These are phyloP conservation scores for Mycothermus thermophilus DNA, from an alignment of 495 filamentous ascomycete species.

Conservation along the genomic window DNA sequence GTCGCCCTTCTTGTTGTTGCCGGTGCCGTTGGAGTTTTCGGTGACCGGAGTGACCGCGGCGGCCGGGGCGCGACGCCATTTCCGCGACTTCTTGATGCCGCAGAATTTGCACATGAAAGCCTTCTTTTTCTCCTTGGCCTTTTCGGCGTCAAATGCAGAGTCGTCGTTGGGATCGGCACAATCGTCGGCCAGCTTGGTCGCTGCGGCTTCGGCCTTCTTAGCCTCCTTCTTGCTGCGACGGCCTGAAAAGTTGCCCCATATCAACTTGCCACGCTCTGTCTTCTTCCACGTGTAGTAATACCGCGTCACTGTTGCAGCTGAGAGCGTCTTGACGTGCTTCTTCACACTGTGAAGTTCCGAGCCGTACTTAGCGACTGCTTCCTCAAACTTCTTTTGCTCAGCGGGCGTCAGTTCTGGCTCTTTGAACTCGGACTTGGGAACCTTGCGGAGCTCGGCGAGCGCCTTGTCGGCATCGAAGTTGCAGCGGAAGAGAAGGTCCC, in stretches of 20 bases:
- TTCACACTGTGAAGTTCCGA: slow-evolving; percentile 78
- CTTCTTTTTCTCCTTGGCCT: slow-evolving; percentile 63
- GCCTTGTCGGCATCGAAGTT: slow-evolving; percentile 58
- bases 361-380: slow-evolving; percentile 79
- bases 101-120: slow-evolving; percentile 95
- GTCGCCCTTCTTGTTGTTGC: slow-evolving; percentile 43
- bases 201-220: slow-evolving; percentile 46
- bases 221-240: slow-evolving; percentile 79
- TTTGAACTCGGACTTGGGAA: slow-evolving; percentile 62
- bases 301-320: slow-evolving; percentile 64
- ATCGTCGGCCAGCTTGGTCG: slow-evolving; percentile 72
- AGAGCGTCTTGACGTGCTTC: slow-evolving; percentile 70
- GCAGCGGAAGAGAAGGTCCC: slow-evolving; percentile 57
- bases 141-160: slow-evolving; percentile 88
- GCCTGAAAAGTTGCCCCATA: slow-evolving; percentile 81
- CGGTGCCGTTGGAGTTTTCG: slow-evolving; percentile 48
- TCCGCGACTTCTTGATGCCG: slow-evolving; percentile 56
- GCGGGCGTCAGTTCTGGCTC: slow-evolving; percentile 69
- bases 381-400: slow-evolving; percentile 81
- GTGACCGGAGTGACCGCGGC: slow-evolving; percentile 58
- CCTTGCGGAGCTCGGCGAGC: slow-evolving; percentile 52
- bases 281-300: slow-evolving; percentile 99
- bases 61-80: slow-evolving; percentile 84
- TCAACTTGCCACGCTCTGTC: slow-evolving; percentile 62
- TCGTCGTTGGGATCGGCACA: slow-evolving; percentile 89